A percentile compares a stretch with the other conserved stretches of the same genome.
Evolutionary conservation across 768 basidiomycete species (phyloP).

Genomic region (Boletus huronensis): DNA sequence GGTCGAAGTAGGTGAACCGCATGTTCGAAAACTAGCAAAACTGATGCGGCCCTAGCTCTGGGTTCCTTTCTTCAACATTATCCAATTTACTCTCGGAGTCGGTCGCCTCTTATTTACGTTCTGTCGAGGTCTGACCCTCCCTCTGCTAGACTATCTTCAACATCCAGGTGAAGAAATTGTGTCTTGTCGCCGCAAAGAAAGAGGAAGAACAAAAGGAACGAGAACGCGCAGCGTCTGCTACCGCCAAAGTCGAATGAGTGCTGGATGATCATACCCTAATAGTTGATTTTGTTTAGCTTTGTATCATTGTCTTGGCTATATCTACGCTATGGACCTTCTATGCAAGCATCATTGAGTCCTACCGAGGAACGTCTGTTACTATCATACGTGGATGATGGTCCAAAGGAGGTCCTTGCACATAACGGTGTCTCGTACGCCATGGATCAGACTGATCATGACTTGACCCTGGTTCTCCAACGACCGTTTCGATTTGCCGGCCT

Average conservation of each 20-base stretch:
- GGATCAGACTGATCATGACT: constrained; percentile 7
- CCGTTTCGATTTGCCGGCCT: constrained; percentile 67
- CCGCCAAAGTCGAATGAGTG: constrained; percentile 17
- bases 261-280: constrained; percentile 15
- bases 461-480: constrained; percentile 44
- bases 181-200: constrained; percentile 51
- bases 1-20: constrained; percentile 51
- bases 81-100: constrained; percentile 77
- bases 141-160: constrained; percentile 64
- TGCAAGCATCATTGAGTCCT: constrained; percentile 3
- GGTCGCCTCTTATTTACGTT: constrained; percentile 24
- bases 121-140: neutral
- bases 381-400: constrained; percentile 34
- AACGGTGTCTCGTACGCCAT: constrained; percentile 39
- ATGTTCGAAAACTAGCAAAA: neutral
- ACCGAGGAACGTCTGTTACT: constrained; percentile 22
- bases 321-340: constrained; percentile 13
- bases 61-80: constrained; percentile 82
- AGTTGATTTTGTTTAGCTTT: neutral
- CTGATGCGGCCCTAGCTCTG: constrained; percentile 53
- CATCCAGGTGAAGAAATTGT: constrained; percentile 62
- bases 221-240: constrained; percentile 23
- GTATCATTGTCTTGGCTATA: constrained; percentile 4
- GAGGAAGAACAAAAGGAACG: constrained; percentile 40
- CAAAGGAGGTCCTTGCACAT: constrained; percentile 36